phyloP scores from a whole-genome alignment of 441 rosid genomes.

The Jatropha multifida region DNA sequence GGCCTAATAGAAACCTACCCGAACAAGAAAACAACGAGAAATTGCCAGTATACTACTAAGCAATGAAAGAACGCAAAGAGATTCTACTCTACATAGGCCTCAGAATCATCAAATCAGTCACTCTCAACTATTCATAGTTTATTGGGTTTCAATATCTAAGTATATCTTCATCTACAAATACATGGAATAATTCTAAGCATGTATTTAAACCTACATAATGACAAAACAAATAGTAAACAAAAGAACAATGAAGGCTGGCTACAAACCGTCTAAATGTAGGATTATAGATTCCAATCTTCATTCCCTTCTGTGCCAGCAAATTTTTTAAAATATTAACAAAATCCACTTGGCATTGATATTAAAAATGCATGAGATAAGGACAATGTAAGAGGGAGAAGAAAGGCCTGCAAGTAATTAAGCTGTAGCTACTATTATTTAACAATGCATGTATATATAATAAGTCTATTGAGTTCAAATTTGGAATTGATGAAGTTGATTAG shows the following conservation, averaged over 20 bases:
- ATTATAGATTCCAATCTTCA: background rate
- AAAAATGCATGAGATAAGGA: conserved; percentile 4
- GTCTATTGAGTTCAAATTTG: conserved; percentile 8
- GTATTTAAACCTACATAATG: background rate
- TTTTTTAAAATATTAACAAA: conserved; percentile 8
- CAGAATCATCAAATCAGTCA: conserved; percentile 9
- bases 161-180: background rate
- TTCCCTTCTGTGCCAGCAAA: conserved; percentile 33
- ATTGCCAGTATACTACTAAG: too few species aligned
- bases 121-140: background rate
- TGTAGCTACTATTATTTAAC: background rate
- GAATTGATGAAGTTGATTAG: conserved; percentile 20
- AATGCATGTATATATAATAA: conserved; percentile 22
- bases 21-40: background rate
- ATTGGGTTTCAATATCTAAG: background rate
- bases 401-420: conserved; percentile 30
- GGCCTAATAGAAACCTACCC: background rate
- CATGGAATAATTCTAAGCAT: background rate
- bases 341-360: conserved; percentile 22
- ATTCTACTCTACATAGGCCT: background rate
- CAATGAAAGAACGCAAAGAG: background rate
- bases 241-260: background rate
- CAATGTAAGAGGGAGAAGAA: conserved; percentile 10
- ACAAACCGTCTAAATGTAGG: background rate
- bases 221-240: conserved; percentile 6